phyloP scores from a whole-genome alignment of 2,329 filamentous ascomycete species.

The Immersiporthe knoxdaviesiana region DNA sequence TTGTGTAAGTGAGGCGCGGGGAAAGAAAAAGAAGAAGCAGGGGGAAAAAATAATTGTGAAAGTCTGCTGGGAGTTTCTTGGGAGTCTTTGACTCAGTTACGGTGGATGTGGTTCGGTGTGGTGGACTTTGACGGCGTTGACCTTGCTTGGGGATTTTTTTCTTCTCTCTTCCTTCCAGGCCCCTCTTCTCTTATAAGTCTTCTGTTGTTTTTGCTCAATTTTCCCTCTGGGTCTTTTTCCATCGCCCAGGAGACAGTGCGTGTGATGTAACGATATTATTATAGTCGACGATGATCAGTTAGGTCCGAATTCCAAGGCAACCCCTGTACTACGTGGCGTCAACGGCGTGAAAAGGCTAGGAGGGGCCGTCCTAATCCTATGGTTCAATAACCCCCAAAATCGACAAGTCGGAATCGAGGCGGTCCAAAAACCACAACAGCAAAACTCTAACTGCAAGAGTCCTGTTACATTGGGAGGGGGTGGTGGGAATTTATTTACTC shows the following conservation, averaged over 20 bases:
- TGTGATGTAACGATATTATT: too few relatives aligned
- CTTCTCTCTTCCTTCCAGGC: background rate
- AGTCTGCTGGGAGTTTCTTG: background rate
- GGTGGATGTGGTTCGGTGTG: too few relatives aligned
- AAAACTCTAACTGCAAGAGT: background rate
- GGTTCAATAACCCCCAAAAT: background rate
- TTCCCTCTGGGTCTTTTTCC: too few relatives aligned
- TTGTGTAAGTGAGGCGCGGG: background rate
- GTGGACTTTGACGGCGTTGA: background rate
- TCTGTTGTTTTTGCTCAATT: too few relatives aligned
- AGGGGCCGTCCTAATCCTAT: background rate
- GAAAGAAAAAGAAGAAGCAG: background rate
- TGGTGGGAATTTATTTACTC: background rate
- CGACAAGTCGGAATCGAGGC: background rate
- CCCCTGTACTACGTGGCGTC: background rate
- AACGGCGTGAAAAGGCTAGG: background rate
- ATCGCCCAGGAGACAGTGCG: too few relatives aligned
- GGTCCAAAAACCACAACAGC: background rate
- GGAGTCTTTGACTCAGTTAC: too few relatives aligned
- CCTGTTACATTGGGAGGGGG: background rate
- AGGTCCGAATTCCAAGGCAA: background rate
- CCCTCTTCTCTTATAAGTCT: too few relatives aligned
- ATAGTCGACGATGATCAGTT: too few relatives aligned
- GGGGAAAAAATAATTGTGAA: too few relatives aligned
- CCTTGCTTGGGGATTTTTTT: background rate